These are phyloP conservation scores for Xylona heveae DNA, from an alignment of 495 filamentous ascomycete genomes.

Conservation along the genomic window DNA sequence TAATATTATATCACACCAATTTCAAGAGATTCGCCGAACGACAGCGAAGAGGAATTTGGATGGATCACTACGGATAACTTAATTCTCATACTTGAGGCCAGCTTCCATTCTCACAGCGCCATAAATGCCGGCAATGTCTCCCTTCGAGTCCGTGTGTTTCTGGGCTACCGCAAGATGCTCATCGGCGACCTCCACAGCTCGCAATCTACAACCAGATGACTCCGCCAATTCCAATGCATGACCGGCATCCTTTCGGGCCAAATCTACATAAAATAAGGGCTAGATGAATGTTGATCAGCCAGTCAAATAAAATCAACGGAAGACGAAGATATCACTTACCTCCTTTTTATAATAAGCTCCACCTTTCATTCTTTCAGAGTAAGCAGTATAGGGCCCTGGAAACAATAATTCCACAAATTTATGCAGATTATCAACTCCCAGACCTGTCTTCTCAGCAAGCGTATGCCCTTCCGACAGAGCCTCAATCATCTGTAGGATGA, in stretches of 20 bases:
- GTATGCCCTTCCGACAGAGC: slow-evolving; percentile 53
- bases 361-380: slow-evolving; percentile 46
- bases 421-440: slow-evolving; percentile 49
- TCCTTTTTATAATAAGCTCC: slow-evolving; percentile 53
- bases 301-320: no score
- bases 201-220: slow-evolving; percentile 36
- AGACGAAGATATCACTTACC: no score
- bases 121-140: slow-evolving; percentile 68
- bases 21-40: no score
- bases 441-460: slow-evolving; percentile 59
- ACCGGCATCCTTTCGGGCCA: slow-evolving; percentile 67
- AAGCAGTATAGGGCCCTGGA: slow-evolving; percentile 42
- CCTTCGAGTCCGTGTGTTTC: slow-evolving; percentile 42
- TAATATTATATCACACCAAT: no score
- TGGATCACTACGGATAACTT: no score
- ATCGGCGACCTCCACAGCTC: slow-evolving; percentile 44
- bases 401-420: slow-evolving; percentile 44
- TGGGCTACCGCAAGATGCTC: slow-evolving; percentile 46
- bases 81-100: slow-evolving; percentile 47
- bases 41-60: no score
- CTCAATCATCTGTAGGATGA: slow-evolving; percentile 69
- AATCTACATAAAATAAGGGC: slow-evolving; percentile 70
- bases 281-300: no score
- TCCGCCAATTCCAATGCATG: slow-evolving; percentile 52
- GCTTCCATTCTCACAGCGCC: slow-evolving; percentile 47